Evolutionary conservation across 768 basidiomycete species (phyloP), one percentile per base, ranked within the genome.

Genomic region (Leccinum ochraceum): DNA sequence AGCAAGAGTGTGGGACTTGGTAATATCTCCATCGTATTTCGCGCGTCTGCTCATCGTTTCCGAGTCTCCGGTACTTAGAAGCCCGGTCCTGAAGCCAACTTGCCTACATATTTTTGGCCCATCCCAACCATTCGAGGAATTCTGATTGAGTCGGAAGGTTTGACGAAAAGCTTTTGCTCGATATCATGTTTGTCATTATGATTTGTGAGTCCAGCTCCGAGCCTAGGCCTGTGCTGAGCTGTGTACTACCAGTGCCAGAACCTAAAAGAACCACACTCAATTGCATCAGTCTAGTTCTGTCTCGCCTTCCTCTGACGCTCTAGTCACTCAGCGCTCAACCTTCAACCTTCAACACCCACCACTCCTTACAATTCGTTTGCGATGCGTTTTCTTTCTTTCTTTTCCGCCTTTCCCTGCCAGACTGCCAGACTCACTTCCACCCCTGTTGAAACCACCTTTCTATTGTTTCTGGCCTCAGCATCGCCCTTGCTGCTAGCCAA

Each of bases 161-260:
- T 88, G 59, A 49, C 26, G 26, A 54, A 11, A 32, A 30, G 44
- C 48, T 36, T 56, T 13, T 50, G 5, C 39, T 42, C 17, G 17
- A 26, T 9, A 44, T 28, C 42, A 46, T 22, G 37, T 0, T 56
- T 16, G 36, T 48, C 42, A 8, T 63, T 24, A 44, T n/a, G 34
- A 30, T 48, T 37, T 59, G 20, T 37, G 20, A 46, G 26, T 36
- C 34, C 34, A 36, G 4, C 34, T 36, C 34, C 34, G 30, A 30
- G 30, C 2, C 34, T 56, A 16, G 37, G 16, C 16, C 37, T 37
- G 36, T 10, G 37, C 37, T 37, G 42, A 44, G n/a, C 9, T 36
- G n/a, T 36, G 16, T 36, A 36, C 34, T 20, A 32, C 30, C 30
- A 30, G 30, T 30, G 30, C 30, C 30, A 30, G 39, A 11, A 30